Base-by-base conservation (phyloP, 2,329 filamentous ascomycete genomes). In the Hymenoscyphus albidus region DNA sequence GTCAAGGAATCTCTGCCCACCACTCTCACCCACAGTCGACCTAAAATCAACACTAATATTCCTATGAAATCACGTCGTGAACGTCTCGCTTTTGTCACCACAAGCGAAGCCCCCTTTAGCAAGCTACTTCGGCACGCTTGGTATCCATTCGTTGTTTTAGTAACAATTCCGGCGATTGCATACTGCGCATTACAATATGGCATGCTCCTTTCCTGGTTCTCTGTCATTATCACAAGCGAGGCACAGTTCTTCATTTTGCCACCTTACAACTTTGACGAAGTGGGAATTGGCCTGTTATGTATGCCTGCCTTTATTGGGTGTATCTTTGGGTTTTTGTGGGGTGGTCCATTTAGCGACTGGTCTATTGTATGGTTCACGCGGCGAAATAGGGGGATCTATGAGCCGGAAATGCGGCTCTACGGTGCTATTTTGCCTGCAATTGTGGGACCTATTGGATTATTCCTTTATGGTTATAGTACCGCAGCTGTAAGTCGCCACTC, bases 351-450 rank as follows among this genome's bases (percentile, higher is more conserved):
- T 10, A 77, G 74, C 59, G 78, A 80, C 61, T 71, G 69, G 65
- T 73, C 71, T 18, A 77, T 78, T 42, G 22, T 80, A 1, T 73
- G 58, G 1, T 66, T 79, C 1, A 72, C 79, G 0, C 73, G 71
- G 32, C 69, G 76, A 9, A 78, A 78, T 58, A 69, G 70, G 1
- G 79, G 79, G 0, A 73, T 71, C 18, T 68, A 67, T 48, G 79
- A 82, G 58, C 80, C 79, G 0, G 79, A 82, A 64, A 78, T 78
- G 73, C 74, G 79, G 5, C 74, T 82, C 5, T 79, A 63, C 56
- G 27, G 39, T 32, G 62, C 62, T 27, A n/a, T 63, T 13, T 44
- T 62, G 6, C 58, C 61, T 6, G 61, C 55, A 6, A 40, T 67
- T 6, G 9, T 63, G 12, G 54, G 40, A 22, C 65, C 65, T 16